phyloP scores from a whole-genome alignment of 495 filamentous ascomycete species.

The Podospora pseudopauciseta region DNA sequence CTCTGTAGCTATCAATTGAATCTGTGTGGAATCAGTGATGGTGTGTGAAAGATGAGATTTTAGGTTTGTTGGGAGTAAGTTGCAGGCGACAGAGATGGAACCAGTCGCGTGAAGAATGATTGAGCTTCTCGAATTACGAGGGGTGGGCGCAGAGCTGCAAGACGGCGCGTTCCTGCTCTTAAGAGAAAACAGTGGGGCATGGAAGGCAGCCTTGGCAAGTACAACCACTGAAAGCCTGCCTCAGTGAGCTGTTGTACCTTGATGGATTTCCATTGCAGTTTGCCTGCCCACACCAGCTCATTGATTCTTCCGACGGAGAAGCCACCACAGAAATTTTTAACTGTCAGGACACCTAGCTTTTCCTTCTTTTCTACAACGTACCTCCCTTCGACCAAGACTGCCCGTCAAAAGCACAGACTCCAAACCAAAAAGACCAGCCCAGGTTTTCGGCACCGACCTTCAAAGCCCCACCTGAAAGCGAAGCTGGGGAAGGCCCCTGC shows the following conservation, averaged over 20 bases:
- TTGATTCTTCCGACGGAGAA: too few relatives aligned
- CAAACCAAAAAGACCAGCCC: not conserved
- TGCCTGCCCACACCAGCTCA: too few relatives aligned
- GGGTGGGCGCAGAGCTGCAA: not conserved
- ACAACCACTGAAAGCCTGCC: not conserved
- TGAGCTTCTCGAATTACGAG: slow-evolving; percentile 24
- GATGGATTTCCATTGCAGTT: too few relatives aligned
- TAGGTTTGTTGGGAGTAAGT: slow-evolving; percentile 16
- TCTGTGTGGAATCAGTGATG: not conserved
- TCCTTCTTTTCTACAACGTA: not conserved
- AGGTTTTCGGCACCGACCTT: not conserved
- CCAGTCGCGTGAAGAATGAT: not conserved
- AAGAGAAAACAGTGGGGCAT: slow-evolving; percentile 2
- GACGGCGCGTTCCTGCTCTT: not conserved
- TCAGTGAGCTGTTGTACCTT: too few relatives aligned
- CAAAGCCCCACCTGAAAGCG: not conserved
- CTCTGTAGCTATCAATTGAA: not conserved
- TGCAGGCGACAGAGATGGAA: slow-evolving; percentile 3
- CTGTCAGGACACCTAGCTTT: too few relatives aligned
- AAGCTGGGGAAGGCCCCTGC: not conserved
- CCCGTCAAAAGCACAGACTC: not conserved
- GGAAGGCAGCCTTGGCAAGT: not conserved
- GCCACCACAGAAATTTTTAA: not conserved
- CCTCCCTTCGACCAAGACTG: not conserved
- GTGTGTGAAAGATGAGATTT: not conserved